Evolutionary conservation across 495 filamentous ascomycete genomes (phyloP).

Genomic region (Hyaloscypha variabilis): DNA sequence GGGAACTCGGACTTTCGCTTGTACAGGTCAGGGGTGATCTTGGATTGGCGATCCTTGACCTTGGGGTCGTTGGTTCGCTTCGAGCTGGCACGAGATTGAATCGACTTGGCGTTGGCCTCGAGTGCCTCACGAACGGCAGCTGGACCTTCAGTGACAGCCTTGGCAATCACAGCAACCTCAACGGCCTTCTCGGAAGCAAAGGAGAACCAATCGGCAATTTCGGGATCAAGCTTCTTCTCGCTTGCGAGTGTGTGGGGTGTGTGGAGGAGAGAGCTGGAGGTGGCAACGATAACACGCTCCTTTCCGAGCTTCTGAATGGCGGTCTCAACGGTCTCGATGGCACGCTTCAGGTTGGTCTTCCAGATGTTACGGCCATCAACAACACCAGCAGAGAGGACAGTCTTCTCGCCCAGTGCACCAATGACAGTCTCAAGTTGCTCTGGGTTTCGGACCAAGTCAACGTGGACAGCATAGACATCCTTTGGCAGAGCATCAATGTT

Average conservation of each 20-base stretch:
- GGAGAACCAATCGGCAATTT: slow-evolving; percentile 97
- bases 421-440: slow-evolving; percentile 89
- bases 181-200: slow-evolving; percentile 93
- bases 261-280: slow-evolving; percentile 95
- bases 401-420: slow-evolving; percentile 75
- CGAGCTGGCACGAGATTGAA: slow-evolving; percentile 85
- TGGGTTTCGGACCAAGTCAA: slow-evolving; percentile 95
- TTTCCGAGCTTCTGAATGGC: slow-evolving; percentile 92
- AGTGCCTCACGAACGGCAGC: slow-evolving; percentile 82
- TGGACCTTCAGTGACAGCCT: slow-evolving; percentile 90
- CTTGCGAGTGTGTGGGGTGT: slow-evolving; percentile 94
- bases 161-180: slow-evolving; percentile 92
- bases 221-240: slow-evolving; percentile 93
- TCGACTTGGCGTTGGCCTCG: slow-evolving; percentile 91
- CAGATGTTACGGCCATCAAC: slow-evolving; percentile 99
- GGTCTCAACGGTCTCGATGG: slow-evolving; percentile 84
- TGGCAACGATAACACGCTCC: slow-evolving; percentile 94
- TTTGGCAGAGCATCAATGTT: slow-evolving; percentile 88
- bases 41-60: slow-evolving; percentile 92
- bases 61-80: slow-evolving; percentile 93
- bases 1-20: slow-evolving; percentile 90
- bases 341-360: slow-evolving; percentile 96
- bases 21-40: slow-evolving; percentile 82
- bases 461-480: slow-evolving; percentile 78
- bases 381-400: slow-evolving; percentile 89